Evolutionary conservation across 352 stramenopile species (phyloP).

Genomic region (Peronospora farinosa): DNA sequence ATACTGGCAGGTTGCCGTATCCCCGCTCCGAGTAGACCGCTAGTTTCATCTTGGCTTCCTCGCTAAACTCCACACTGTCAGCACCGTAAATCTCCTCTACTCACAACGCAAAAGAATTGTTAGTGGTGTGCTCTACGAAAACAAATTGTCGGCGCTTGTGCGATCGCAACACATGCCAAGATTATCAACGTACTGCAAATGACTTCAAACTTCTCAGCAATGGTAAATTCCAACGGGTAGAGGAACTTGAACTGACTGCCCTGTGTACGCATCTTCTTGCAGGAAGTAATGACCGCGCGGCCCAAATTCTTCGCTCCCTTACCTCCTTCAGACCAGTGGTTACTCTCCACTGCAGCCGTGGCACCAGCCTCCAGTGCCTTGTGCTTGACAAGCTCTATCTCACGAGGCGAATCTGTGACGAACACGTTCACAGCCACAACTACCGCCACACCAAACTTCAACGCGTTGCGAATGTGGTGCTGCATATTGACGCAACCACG

Average conservation of each 20-base stretch:
- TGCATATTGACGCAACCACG: slow-evolving; percentile 90
- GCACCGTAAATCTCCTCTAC: slow-evolving; percentile 95
- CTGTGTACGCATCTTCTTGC: slow-evolving; percentile 62
- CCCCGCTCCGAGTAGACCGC: slow-evolving; percentile 82
- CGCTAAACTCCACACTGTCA: slow-evolving; percentile 90
- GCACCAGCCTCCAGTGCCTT: slow-evolving; percentile 89
- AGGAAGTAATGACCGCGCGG: slow-evolving; percentile 89
- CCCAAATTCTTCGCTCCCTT: slow-evolving; percentile 90
- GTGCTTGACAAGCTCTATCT: slow-evolving; percentile 92
- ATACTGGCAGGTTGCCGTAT: slow-evolving; percentile 86
- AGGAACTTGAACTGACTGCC: slow-evolving; percentile 91
- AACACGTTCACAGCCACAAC: slow-evolving; percentile 93
- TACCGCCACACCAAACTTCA: slow-evolving; percentile 91
- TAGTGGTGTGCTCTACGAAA: slow-evolving; percentile 3
- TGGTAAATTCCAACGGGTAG: slow-evolving; percentile 90
- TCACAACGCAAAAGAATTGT: slow-evolving; percentile 4
- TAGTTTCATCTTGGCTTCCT: slow-evolving; percentile 92
- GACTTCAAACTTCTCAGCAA: slow-evolving; percentile 94
- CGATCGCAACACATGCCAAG: slow-evolving; percentile 15
- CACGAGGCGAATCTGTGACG: slow-evolving; percentile 55
- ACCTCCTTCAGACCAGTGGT: slow-evolving; percentile 63
- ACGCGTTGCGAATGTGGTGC: slow-evolving; percentile 95
- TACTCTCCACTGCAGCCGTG: slow-evolving; percentile 94
- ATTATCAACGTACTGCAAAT: slow-evolving; percentile 90
- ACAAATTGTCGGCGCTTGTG: slow-evolving; percentile 2